These are phyloP conservation scores for Purpureocillium lavendulum DNA, from an alignment of 2,329 filamentous ascomycete species.

Conservation along the genomic window DNA sequence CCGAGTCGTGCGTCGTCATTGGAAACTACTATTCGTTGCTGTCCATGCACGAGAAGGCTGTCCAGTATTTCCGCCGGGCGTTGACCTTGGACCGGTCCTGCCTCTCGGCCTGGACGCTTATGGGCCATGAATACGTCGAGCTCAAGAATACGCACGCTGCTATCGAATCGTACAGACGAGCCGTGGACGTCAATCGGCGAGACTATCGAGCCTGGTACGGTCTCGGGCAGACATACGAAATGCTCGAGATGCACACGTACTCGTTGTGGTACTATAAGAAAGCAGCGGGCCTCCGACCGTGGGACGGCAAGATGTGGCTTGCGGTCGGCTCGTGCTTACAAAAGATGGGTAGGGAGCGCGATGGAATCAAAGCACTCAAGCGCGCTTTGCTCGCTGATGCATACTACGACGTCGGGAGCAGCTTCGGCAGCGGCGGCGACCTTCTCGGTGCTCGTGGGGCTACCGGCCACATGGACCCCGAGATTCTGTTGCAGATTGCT, in stretches of 20 bases:
- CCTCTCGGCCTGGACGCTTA: conserved; percentile 92
- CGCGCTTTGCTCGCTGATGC: conserved; percentile 82
- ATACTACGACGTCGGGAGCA: conserved; percentile 64
- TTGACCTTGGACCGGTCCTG: conserved; percentile 85
- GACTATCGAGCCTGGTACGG: conserved; percentile 99
- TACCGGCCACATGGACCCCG: conserved; percentile 68
- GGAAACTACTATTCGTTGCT: conserved; percentile 96
- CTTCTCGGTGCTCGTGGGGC: conserved; percentile 40
- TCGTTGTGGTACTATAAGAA: conserved; percentile 97
- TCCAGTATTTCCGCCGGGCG: conserved; percentile 93
- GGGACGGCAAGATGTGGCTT: conserved; percentile 98
- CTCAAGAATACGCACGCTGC: conserved; percentile 97
- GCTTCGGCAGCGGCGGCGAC: conserved; percentile 38
- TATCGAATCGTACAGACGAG: conserved; percentile 91
- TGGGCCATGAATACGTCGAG: conserved; percentile 98
- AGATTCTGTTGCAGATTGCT: conserved; percentile 85
- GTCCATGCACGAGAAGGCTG: conserved; percentile 93
- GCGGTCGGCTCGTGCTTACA: conserved; percentile 88
- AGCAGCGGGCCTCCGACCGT: conserved; percentile 83
- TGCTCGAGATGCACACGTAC: conserved; percentile 96
- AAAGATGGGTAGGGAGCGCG: conserved; percentile 77
- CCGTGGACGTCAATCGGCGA: conserved; percentile 90
- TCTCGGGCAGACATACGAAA: conserved; percentile 91
- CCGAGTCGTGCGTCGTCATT: conserved; percentile 92
- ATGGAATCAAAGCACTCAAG: conserved; percentile 92